Evolutionary conservation across 1,139 yeast genomes (phyloP).

Genomic region (Suhomyces guaymorum): DNA sequence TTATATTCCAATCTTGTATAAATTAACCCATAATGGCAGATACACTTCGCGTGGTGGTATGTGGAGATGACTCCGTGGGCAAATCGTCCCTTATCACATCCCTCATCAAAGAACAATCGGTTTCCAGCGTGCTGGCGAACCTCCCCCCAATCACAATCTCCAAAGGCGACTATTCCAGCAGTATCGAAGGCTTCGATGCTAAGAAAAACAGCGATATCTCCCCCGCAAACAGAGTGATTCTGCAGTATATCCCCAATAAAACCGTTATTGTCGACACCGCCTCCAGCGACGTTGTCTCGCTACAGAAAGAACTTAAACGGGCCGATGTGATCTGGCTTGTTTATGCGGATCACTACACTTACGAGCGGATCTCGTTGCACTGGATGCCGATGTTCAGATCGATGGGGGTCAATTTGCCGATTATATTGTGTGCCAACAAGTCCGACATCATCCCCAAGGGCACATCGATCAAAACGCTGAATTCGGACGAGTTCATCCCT

Average conservation of each 20-base stretch:
- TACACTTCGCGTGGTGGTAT: slow-evolving; percentile 64
- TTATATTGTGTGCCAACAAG: slow-evolving; percentile 87
- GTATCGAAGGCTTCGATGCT: slow-evolving; percentile 16
- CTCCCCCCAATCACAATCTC: slow-evolving; percentile 80
- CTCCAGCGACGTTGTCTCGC: slow-evolving; percentile 57
- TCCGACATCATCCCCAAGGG: slow-evolving; percentile 46
- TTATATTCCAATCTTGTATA: not conserved
- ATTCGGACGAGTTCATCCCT: slow-evolving; percentile 80
- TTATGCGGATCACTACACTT: slow-evolving; percentile 90
- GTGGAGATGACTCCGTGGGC: slow-evolving; percentile 96
- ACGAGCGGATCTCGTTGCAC: slow-evolving; percentile 83
- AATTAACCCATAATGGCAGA: slow-evolving; percentile 3
- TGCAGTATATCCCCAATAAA: slow-evolving; percentile 57
- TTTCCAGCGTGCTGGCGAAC: slow-evolving; percentile 68
- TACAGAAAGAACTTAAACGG: slow-evolving; percentile 74
- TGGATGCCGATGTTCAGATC: slow-evolving; percentile 95
- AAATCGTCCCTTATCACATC: slow-evolving; percentile 77
- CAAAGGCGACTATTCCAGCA: slow-evolving; percentile 38
- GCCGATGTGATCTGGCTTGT: slow-evolving; percentile 94
- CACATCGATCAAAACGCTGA: slow-evolving; percentile 31
- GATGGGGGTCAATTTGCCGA: slow-evolving; percentile 88
- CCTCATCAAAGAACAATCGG: slow-evolving; percentile 61
- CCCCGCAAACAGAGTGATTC: slow-evolving; percentile 18
- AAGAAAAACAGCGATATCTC: slow-evolving; percentile 5
- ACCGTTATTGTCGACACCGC: slow-evolving; percentile 81